Conservation (phyloP, 2,329 filamentous ascomycete genomes). For the Coniella vitis region DNA sequence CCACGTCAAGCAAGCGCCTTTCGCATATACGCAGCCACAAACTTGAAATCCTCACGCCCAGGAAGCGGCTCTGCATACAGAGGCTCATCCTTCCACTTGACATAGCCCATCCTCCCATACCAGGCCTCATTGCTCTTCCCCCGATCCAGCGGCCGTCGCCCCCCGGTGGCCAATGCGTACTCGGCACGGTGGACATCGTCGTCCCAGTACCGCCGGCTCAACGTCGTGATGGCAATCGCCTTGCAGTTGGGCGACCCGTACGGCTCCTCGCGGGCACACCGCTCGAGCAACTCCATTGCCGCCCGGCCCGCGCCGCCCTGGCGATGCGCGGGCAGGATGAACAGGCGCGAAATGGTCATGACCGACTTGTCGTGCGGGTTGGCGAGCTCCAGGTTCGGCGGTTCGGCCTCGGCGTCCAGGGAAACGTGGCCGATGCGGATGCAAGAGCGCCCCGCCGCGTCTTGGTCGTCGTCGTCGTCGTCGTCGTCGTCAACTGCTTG, state of each 20-base stretch:
- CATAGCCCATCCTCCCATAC: conserved; percentile 16
- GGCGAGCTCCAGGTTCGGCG: conserved; percentile 9
- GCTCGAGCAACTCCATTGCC: conserved; percentile 14
- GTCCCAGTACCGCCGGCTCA: conserved; percentile 14
- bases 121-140: conserved; percentile 13
- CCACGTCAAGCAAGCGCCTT: background rate
- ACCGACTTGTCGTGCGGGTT: conserved; percentile 7
- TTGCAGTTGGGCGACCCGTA: conserved; percentile 16
- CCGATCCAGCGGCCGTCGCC: background rate
- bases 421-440: conserved; percentile 11
- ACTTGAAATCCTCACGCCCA: background rate
- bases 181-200: conserved; percentile 12
- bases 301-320: conserved; percentile 10
- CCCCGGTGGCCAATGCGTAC: conserved; percentile 1
- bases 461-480: too few relatives aligned
- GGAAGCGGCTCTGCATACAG: background rate
- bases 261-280: conserved; percentile 10
- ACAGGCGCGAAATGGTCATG: conserved; percentile 12
- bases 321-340: conserved; percentile 16
- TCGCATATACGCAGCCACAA: conserved; percentile 3
- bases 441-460: background rate
- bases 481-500: too few relatives aligned
- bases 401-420: conserved; percentile 7
- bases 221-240: conserved; percentile 10
- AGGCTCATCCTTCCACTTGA: conserved; percentile 13